Conservation (phyloP, 2,329 filamentous ascomycete species). For the Trichoderma afroharzianum region DNA sequence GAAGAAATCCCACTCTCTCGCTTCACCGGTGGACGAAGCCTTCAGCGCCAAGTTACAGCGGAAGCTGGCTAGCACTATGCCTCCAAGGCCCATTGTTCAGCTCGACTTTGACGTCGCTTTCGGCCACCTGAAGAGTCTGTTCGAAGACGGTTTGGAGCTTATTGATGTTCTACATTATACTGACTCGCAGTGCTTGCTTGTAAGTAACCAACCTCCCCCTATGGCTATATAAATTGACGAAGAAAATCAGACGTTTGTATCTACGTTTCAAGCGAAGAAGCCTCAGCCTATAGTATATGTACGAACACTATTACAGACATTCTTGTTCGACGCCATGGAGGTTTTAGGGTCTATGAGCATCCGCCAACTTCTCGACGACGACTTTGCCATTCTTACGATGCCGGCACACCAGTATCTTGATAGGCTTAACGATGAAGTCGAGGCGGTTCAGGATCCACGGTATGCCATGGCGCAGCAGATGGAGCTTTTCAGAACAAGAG, state of each 20-base stretch:
- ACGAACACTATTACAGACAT: slow-evolving; percentile 71
- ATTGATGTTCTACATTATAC: slow-evolving; percentile 64
- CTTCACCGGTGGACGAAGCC: slow-evolving; percentile 65
- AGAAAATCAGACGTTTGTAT: slow-evolving; percentile 61
- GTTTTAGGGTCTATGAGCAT: slow-evolving; percentile 66
- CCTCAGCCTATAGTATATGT: slow-evolving; percentile 83
- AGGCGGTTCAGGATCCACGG: slow-evolving; percentile 68
- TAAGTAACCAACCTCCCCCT: slow-evolving; percentile 39
- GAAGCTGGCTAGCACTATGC: slow-evolving; percentile 89
- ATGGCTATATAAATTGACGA: neutral
- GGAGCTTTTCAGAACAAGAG: slow-evolving; percentile 61
- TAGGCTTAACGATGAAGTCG: slow-evolving; percentile 70
- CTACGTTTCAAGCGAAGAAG: slow-evolving; percentile 70
- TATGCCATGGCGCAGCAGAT: slow-evolving; percentile 70
- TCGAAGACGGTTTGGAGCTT: slow-evolving; percentile 67
- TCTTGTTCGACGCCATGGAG: slow-evolving; percentile 69
- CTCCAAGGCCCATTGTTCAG: slow-evolving; percentile 83
- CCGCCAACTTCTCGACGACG: slow-evolving; percentile 73
- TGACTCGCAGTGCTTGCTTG: slow-evolving; percentile 66
- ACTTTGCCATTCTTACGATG: slow-evolving; percentile 73
- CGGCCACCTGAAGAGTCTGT: slow-evolving; percentile 64
- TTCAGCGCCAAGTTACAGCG: slow-evolving; percentile 90
- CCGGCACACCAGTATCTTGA: slow-evolving; percentile 69
- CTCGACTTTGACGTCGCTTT: slow-evolving; percentile 70
- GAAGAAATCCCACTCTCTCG: slow-evolving; percentile 57